phyloP scores from a whole-genome alignment of 768 basidiomycete genomes.

The Pleurotus giganteus region DNA sequence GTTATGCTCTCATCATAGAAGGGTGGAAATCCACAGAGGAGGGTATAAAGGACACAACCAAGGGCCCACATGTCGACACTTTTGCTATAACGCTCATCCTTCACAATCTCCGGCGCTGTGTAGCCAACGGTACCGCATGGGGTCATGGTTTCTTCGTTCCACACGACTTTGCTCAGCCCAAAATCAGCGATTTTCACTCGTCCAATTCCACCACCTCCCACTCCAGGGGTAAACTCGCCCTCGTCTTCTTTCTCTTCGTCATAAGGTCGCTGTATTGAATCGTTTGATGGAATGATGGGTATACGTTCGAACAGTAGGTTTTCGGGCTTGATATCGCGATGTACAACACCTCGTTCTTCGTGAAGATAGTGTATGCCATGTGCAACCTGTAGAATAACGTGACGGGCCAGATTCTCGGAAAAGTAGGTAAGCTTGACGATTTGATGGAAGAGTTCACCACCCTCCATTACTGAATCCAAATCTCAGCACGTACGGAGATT shows the following conservation, averaged over 20 bases:
- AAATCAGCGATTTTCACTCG: slow-evolving; percentile 99
- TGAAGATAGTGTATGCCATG: slow-evolving; percentile 94
- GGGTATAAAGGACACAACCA: slow-evolving; percentile 97
- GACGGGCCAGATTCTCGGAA: slow-evolving; percentile 93
- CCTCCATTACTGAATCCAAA: slow-evolving; percentile 76
- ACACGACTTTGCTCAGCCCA: slow-evolving; percentile 94
- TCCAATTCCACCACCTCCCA: slow-evolving; percentile 97
- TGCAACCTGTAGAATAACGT: slow-evolving; percentile 95
- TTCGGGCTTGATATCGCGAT: slow-evolving; percentile 99
- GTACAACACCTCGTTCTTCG: slow-evolving; percentile 96
- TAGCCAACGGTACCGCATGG: slow-evolving; percentile 99
- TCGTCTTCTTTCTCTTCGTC: slow-evolving; percentile 99
- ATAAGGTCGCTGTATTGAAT: slow-evolving; percentile 75
- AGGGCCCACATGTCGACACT: slow-evolving; percentile 99
- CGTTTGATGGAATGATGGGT: slow-evolving; percentile 84
- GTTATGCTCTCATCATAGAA: slow-evolving; percentile 99
- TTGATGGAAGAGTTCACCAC: slow-evolving; percentile 97
- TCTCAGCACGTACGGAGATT: slow-evolving; percentile 15
- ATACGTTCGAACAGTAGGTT: slow-evolving; percentile 94
- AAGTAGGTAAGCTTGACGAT: slow-evolving; percentile 99
- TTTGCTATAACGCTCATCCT: slow-evolving; percentile 95
- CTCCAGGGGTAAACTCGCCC: slow-evolving; percentile 88
- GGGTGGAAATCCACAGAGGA: slow-evolving; percentile 95
- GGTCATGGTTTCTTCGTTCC: slow-evolving; percentile 99
- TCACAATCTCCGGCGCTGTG: slow-evolving; percentile 99